These are phyloP conservation scores for Ascochyta koolunga DNA, from an alignment of 2,329 filamentous ascomycete species.

Conservation along the genomic window DNA sequence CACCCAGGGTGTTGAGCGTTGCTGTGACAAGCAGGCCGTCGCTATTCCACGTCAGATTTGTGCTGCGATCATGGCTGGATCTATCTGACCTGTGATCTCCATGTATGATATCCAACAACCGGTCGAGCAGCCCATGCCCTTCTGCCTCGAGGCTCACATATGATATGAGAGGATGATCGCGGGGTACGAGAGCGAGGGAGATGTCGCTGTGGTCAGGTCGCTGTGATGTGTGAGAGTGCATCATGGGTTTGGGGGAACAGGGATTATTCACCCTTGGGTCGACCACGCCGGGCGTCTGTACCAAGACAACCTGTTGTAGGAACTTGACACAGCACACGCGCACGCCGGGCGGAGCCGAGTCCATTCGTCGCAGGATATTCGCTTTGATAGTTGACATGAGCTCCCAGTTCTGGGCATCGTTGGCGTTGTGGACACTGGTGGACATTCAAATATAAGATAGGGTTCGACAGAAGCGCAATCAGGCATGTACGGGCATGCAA, in stretches of 20 bases:
- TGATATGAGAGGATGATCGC: slow-evolving; percentile 80
- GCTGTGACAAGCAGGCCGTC: slow-evolving; percentile 89
- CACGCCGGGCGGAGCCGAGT: slow-evolving; percentile 74
- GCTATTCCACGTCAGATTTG: slow-evolving; percentile 56
- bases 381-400: slow-evolving; percentile 88
- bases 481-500: slow-evolving; percentile 21
- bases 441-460: slow-evolving; percentile 44
- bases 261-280: slow-evolving; percentile 75
- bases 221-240: slow-evolving; percentile 54
- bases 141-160: slow-evolving; percentile 87
- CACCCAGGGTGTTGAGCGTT: slow-evolving; percentile 85
- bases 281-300: slow-evolving; percentile 84
- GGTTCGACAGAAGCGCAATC: slow-evolving; percentile 28
- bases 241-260: slow-evolving; percentile 7
- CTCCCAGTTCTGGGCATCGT: slow-evolving; percentile 83
- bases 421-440: slow-evolving; percentile 80
- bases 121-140: slow-evolving; percentile 86
- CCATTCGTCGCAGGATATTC: slow-evolving; percentile 87
- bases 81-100: slow-evolving; percentile 77
- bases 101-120: slow-evolving; percentile 83
- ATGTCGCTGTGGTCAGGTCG: slow-evolving; percentile 79
- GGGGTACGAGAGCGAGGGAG: slow-evolving; percentile 82
- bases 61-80: slow-evolving; percentile 12
- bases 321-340: slow-evolving; percentile 98
- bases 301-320: slow-evolving; percentile 87